Evolutionary conservation across 768 basidiomycete genomes (phyloP).

Genomic region (Amanita phalloides): DNA sequence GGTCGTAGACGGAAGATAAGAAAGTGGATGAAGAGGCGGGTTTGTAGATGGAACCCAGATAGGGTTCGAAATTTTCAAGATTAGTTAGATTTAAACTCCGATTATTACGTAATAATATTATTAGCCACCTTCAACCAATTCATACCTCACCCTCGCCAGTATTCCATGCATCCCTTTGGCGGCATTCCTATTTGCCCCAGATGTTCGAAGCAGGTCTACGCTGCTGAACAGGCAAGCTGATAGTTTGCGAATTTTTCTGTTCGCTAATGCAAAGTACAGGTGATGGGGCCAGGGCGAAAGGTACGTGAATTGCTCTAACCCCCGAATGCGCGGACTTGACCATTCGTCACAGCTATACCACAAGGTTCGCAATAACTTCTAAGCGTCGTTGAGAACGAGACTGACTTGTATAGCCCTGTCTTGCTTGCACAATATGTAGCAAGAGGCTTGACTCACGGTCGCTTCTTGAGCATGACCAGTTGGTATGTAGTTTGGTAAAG

Average conservation of each 20-base stretch:
- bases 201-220: constrained; percentile 73
- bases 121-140: neutral
- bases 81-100: constrained; percentile 21
- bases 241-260: neutral
- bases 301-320: constrained; percentile 27
- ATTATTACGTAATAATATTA: constrained; percentile 13
- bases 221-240: constrained; percentile 68
- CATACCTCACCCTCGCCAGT: neutral
- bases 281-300: constrained; percentile 83
- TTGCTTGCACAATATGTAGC: constrained; percentile 66
- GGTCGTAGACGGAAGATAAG: constrained; percentile 9
- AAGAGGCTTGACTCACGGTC: constrained; percentile 71
- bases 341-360: constrained; percentile 52
- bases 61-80: constrained; percentile 21
- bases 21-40: constrained; percentile 10
- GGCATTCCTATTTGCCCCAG: constrained; percentile 63
- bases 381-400: neutral
- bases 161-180: constrained; percentile 58
- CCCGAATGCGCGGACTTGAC: constrained; percentile 1
- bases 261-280: constrained; percentile 26
- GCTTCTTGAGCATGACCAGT: constrained; percentile 73
- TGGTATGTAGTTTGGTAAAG: constrained; percentile 34
- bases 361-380: constrained; percentile 34
- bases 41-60: constrained; percentile 9
- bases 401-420: constrained; percentile 47